Conservation (phyloP, 805 yeast genomes). For the Tetrapisispora iriomotensis region DNA sequence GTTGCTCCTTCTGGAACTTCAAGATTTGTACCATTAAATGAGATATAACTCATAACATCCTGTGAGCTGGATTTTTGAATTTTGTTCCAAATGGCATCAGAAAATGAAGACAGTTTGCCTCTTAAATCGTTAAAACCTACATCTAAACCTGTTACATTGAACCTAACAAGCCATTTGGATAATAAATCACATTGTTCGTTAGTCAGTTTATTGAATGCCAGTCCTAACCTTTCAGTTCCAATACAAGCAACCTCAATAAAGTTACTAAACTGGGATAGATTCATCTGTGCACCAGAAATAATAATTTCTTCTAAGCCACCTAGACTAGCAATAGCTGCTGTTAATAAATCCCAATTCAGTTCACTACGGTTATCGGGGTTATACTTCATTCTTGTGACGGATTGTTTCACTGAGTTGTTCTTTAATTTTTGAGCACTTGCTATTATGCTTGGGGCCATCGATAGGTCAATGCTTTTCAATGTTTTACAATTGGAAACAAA, state of each 20-base stretch:
- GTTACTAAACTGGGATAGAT: conserved; percentile 40
- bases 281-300: conserved; percentile 72
- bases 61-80: conserved; percentile 17
- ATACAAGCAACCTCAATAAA: conserved; percentile 54
- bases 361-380: conserved; percentile 43
- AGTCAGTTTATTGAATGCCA: conserved; percentile 66
- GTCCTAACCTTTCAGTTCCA: conserved; percentile 55
- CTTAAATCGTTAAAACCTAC: conserved; percentile 69
- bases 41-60: conserved; percentile 37
- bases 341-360: conserved; percentile 74
- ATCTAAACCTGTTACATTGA: conserved; percentile 58
- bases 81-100: conserved; percentile 17
- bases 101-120: conserved; percentile 27
- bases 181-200: conserved; percentile 47
- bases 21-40: conserved; percentile 59
- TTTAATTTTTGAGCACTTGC: conserved; percentile 32
- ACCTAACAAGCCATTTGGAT: conserved; percentile 46
- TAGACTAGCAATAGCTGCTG: conserved; percentile 62
- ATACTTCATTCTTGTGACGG: conserved; percentile 31
- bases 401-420: conserved; percentile 20
- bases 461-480: conserved; percentile 52
- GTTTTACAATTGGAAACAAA: conserved; percentile 57
- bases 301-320: conserved; percentile 76
- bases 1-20: conserved; percentile 37
- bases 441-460: conserved; percentile 35